Percentiles rank a stretch among this genome's conserved stretches.
phyloP scores from a whole-genome alignment of 2,329 filamentous ascomycete genomes.

The Aspergillus phoenicis region DNA sequence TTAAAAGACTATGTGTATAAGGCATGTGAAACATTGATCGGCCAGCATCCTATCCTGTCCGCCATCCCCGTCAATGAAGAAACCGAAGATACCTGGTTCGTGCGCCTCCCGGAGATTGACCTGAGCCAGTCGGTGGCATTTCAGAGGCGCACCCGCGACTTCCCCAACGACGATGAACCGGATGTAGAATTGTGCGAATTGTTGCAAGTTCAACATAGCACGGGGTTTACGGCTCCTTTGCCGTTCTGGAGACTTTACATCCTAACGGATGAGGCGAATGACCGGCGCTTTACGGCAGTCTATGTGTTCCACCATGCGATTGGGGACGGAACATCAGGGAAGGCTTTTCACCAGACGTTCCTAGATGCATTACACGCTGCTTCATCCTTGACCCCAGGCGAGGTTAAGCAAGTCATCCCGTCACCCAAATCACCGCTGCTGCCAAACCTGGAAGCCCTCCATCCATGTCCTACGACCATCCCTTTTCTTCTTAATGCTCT shows the following conservation, averaged over 20 bases:
- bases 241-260: slow-evolving; percentile 52
- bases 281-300: slow-evolving; percentile 42
- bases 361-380: slow-evolving; percentile 36
- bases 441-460: slow-evolving; percentile 46
- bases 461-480: slow-evolving; percentile 43
- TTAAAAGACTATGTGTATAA: slow-evolving; percentile 39
- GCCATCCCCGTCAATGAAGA: slow-evolving; percentile 47
- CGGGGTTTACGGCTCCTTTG: slow-evolving; percentile 36
- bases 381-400: slow-evolving; percentile 13
- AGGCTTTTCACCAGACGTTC: slow-evolving; percentile 50
- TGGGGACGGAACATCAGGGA: slow-evolving; percentile 50
- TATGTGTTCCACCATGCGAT: slow-evolving; percentile 55
- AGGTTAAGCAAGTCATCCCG: slow-evolving; percentile 24
- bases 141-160: slow-evolving; percentile 25
- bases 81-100: slow-evolving; percentile 47
- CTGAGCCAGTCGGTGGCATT: slow-evolving; percentile 44
- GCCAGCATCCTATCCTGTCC: slow-evolving; percentile 47
- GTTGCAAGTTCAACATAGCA: slow-evolving; percentile 47
- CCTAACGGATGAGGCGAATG: slow-evolving; percentile 29
- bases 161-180: slow-evolving; percentile 23
- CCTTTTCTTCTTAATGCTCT: slow-evolving; percentile 37
- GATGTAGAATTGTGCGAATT: slow-evolving; percentile 48
- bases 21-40: slow-evolving; percentile 42
- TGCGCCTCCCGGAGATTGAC: slow-evolving; percentile 47
- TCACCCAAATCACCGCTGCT: slow-evolving; percentile 36